Evolutionary conservation across 352 stramenopile genomes (phyloP).

Genomic region (Pythium phragmiticola): DNA sequence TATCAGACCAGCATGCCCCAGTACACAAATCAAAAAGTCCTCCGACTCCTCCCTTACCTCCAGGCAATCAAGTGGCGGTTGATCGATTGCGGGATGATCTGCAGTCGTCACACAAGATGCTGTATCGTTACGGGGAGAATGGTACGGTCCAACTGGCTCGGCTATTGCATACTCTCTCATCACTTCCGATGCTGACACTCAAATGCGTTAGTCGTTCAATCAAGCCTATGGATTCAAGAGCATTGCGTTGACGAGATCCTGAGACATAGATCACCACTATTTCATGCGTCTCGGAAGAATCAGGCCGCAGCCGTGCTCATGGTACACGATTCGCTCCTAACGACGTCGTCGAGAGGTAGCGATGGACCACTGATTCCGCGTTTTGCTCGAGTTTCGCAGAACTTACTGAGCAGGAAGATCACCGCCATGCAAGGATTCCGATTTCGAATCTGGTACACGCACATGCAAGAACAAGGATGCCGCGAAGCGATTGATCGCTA

Average conservation of each 20-base stretch:
- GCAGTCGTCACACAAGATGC: not conserved
- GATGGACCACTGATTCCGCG: too few relatives aligned
- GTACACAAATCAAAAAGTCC: not conserved
- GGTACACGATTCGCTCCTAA: conserved; percentile 20
- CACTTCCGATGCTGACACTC: not conserved
- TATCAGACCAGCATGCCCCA: not conserved
- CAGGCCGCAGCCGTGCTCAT: conserved; percentile 43
- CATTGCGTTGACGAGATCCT: conserved; percentile 52
- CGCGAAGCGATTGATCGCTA: conserved; percentile 33
- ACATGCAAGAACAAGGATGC: conserved; percentile 27
- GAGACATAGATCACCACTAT: conserved; percentile 15
- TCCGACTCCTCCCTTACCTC: not conserved
- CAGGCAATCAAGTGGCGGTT: conserved; percentile 4
- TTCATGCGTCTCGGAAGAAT: conserved; percentile 28
- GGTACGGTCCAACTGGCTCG: not conserved
- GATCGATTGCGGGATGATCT: conserved; percentile 4
- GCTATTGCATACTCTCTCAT: not conserved
- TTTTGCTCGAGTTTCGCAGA: not conserved
- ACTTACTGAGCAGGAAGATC: not conserved
- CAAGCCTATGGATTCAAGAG: conserved; percentile 43
- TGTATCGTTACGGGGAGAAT: conserved; percentile 5
- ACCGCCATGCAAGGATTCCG: conserved; percentile 2
- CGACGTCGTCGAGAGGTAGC: too few relatives aligned
- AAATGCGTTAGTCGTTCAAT: conserved; percentile 8
- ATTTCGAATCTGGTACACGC: conserved; percentile 33